phyloP scores from a whole-genome alignment of 768 basidiomycete species.

The Kwoniella sp. region DNA sequence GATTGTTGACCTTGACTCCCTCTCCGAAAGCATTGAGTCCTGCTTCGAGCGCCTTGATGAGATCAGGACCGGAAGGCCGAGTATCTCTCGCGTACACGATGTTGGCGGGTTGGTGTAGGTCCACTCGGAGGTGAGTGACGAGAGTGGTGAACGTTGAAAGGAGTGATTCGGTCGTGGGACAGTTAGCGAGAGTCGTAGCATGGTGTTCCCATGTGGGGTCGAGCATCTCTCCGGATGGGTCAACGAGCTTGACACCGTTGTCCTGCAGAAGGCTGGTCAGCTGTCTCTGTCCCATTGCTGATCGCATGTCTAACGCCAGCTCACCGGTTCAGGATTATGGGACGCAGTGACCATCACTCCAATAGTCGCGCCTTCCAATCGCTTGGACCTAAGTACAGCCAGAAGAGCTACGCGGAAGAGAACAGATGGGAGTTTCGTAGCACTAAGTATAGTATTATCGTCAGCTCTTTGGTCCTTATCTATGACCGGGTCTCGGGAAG shows the following conservation, averaged over 20 bases:
- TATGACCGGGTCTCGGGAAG: too few relatives aligned
- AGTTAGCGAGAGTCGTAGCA: conserved; percentile 85
- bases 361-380: conserved; percentile 83
- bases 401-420: conserved; percentile 90
- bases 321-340: conserved; percentile 95
- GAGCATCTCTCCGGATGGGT: conserved; percentile 96
- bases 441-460: conserved; percentile 31
- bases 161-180: conserved; percentile 72
- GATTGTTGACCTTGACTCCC: conserved; percentile 67
- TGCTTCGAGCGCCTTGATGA: conserved; percentile 77
- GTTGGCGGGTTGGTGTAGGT: conserved; percentile 72
- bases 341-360: conserved; percentile 99
- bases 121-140: conserved; percentile 69
- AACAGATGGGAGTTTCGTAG: conserved; percentile 72
- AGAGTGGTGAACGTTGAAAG: conserved; percentile 67
- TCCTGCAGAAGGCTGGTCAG: conserved; percentile 64
- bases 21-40: conserved; percentile 71
- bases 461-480: not conserved
- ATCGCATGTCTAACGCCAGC: conserved; percentile 40
- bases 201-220: conserved; percentile 87
- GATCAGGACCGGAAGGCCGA: conserved; percentile 76
- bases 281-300: not conserved
- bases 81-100: conserved; percentile 94
- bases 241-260: conserved; percentile 97
- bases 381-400: conserved; percentile 86